A percentile compares a stretch with the other conserved stretches of the same genome.
Conservation (phyloP, 2,329 filamentous ascomycete genomes). For the Cordyceps pruinosa region DNA sequence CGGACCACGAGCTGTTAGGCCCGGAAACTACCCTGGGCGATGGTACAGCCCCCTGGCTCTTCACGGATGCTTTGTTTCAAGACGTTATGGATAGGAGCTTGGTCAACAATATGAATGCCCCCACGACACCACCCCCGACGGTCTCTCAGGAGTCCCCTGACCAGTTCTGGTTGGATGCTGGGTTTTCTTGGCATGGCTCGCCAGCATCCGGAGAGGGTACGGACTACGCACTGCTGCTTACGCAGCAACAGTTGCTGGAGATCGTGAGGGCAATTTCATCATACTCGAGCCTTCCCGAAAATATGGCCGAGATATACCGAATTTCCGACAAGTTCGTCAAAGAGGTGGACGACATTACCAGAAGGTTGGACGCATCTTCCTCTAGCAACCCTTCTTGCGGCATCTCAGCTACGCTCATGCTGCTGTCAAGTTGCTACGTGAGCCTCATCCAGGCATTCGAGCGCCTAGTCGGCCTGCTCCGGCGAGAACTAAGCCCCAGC, state of each 20-base stretch:
- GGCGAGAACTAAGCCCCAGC: background rate
- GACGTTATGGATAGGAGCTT: background rate
- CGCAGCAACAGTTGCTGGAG: background rate
- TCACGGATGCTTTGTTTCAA: conserved; percentile 2
- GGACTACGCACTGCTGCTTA: background rate
- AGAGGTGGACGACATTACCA: background rate
- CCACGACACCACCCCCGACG: background rate
- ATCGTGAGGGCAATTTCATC: background rate
- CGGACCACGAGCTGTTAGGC: background rate
- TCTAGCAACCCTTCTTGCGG: background rate
- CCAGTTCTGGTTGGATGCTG: background rate
- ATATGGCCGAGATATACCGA: conserved; percentile 11
- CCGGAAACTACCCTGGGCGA: background rate
- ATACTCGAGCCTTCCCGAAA: background rate
- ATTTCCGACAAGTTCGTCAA: conserved; percentile 3
- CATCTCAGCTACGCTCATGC: background rate
- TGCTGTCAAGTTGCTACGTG: conserved; percentile 12
- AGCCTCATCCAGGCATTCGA: conserved; percentile 11
- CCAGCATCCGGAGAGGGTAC: background rate
- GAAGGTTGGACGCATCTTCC: background rate
- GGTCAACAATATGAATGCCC: background rate
- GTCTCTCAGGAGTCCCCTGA: background rate
- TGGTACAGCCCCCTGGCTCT: background rate
- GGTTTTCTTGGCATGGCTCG: background rate
- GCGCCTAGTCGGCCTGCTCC: background rate